Evolutionary conservation across 1,139 yeast genomes (phyloP).

Genomic region (Wickerhamomyces sp.): DNA sequence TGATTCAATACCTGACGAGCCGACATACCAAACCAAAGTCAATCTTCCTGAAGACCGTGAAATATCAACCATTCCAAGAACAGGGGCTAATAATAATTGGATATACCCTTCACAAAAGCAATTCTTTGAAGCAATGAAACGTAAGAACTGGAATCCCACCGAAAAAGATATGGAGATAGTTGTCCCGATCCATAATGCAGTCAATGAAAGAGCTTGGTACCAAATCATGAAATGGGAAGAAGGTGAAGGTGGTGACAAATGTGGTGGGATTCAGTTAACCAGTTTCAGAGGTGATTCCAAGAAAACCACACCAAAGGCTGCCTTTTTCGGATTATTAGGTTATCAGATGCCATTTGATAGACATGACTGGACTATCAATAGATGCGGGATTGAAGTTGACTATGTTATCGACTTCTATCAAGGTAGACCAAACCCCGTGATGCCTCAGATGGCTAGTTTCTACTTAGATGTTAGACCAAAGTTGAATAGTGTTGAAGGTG

Average conservation of each 20-base stretch:
- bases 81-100: slow-evolving; percentile 67
- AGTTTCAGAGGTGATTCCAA: slow-evolving; percentile 87
- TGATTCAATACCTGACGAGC: slow-evolving; percentile 28
- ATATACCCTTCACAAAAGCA: slow-evolving; percentile 94
- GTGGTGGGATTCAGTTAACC: slow-evolving; percentile 84
- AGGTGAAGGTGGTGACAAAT: slow-evolving; percentile 51
- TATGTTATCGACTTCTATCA: slow-evolving; percentile 92
- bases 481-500: slow-evolving; percentile 73
- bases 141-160: slow-evolving; percentile 84
- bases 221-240: slow-evolving; percentile 83
- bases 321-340: slow-evolving; percentile 65
- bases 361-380: slow-evolving; percentile 90
- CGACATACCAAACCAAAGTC: slow-evolving; percentile 30
- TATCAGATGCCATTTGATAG: slow-evolving; percentile 84
- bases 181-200: slow-evolving; percentile 91
- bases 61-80: slow-evolving; percentile 80
- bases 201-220: slow-evolving; percentile 89
- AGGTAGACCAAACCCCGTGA: slow-evolving; percentile 47
- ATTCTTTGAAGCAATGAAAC: slow-evolving; percentile 88
- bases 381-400: slow-evolving; percentile 81
- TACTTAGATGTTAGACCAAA: slow-evolving; percentile 91
- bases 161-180: slow-evolving; percentile 83
- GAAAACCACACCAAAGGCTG: slow-evolving; percentile 84
- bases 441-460: slow-evolving; percentile 52
- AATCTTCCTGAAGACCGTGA: slow-evolving; percentile 64